Evolutionary conservation across 2,329 filamentous ascomycete genomes (phyloP), one percentile per base, ranked within the genome.

Genomic region (Fusarium dlaminii): DNA sequence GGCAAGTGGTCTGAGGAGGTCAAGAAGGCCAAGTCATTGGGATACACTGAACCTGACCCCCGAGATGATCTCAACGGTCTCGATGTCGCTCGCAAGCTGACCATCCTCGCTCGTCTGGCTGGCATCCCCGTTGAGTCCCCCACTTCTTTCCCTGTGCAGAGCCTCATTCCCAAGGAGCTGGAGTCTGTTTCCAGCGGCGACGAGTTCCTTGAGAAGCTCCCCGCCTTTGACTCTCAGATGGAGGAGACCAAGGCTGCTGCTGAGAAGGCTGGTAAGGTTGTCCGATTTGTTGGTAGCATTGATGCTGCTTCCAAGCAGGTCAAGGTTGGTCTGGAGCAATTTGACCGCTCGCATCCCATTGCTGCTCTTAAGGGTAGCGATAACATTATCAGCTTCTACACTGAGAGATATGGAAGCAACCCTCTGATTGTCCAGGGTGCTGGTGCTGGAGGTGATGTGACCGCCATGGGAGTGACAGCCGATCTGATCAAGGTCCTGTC

Each of bases 331-430:
- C 85, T 99, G 74, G 92, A 98, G 87, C 94, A 93, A 84, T 95
- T 95, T 77, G 95, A 97, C 75, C 90, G 90, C 77, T 93, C 93
- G 69, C 94, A 97, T 80, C 94, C 96, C 18, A 98, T 99, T 84
- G 96, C 96, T 20, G 93, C 93, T 54, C 88, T 99, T 66, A 97
- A 98, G 89, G 96, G 96, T 40, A 98, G 95, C 83, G 96, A 98
- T 82, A 99, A 99, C 86, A 97, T 99, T 82, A 98, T 99, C 81
- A 97, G 92, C 87, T 98, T 99, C 87, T 97, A 98, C 85, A 99
- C 96, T 11, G 93, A 97, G 87, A 90, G 96, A 79, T 99, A 99
- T 81, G 95, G 95, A 66, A 89, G 87, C 81, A 97, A 96, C 83
- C 95, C 96, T 48, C 87, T 99, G 72, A 98, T 98, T 80, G 90